These are phyloP conservation scores for Phanerochaete carnosa DNA, from an alignment of 768 basidiomycete species.

Conservation along the genomic window DNA sequence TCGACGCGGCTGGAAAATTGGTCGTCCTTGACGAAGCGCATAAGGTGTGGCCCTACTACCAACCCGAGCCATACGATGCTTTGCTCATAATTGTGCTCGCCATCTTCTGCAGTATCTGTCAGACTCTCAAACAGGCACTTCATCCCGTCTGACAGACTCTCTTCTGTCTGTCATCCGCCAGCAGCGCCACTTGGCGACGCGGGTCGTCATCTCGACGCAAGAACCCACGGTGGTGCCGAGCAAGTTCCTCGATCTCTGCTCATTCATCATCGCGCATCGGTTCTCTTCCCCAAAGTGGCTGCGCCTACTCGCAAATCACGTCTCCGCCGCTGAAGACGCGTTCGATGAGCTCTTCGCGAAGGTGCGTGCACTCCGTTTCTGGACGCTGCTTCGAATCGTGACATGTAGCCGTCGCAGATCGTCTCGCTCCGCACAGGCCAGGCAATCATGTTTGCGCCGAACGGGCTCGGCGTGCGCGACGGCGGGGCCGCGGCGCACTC, in stretches of 20 bases:
- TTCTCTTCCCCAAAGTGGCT: slow-evolving; percentile 79
- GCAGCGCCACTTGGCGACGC: slow-evolving; percentile 70
- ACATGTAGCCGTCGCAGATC: not conserved
- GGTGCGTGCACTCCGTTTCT: slow-evolving; percentile 31
- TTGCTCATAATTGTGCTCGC: not conserved
- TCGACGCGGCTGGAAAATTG: slow-evolving; percentile 56
- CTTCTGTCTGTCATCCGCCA: slow-evolving; percentile 61
- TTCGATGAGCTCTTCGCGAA: slow-evolving; percentile 65
- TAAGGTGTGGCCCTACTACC: slow-evolving; percentile 40
- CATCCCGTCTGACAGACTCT: slow-evolving; percentile 51
- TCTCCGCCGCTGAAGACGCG: slow-evolving; percentile 54
- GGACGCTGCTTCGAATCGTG: not conserved
- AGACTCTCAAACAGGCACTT: slow-evolving; percentile 32
- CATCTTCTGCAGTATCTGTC: slow-evolving; percentile 53
- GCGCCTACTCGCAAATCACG: slow-evolving; percentile 63
- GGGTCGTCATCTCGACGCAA: slow-evolving; percentile 74
- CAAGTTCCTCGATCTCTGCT: slow-evolving; percentile 64
- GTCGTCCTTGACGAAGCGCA: slow-evolving; percentile 72
- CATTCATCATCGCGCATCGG: slow-evolving; percentile 60
- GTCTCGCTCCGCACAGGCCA: slow-evolving; percentile 54
- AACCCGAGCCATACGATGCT: not conserved
- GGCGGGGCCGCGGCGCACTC: not conserved
- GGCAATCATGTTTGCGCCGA: slow-evolving; percentile 68
- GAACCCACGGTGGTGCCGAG: slow-evolving; percentile 75
- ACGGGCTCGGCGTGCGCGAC: slow-evolving; percentile 31